Evolutionary conservation across 2,329 filamentous ascomycete species (phyloP).

Genomic region (Diaporthe australafricana): DNA sequence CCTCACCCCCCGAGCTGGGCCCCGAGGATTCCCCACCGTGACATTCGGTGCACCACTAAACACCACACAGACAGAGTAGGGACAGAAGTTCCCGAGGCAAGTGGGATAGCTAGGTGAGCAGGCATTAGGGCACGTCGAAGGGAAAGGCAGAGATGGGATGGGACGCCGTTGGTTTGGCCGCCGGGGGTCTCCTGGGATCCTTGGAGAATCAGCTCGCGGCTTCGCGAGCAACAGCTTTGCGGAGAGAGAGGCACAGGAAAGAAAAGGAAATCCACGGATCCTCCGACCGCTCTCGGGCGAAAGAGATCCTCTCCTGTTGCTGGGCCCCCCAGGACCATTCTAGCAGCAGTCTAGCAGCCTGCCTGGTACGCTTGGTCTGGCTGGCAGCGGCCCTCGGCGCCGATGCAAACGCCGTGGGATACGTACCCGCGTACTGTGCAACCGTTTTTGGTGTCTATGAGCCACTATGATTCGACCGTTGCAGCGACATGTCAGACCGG

Average conservation of each 20-base stretch:
- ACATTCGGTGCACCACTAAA: slow-evolving; percentile 4
- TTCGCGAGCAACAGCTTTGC: slow-evolving; percentile 3
- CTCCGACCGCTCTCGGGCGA: slow-evolving; percentile 1
- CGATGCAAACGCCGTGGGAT: slow-evolving; percentile 14
- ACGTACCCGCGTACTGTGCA: slow-evolving; percentile 3
- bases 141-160: background rate
- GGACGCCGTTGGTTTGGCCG: slow-evolving; percentile 10
- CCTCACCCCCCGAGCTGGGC: background rate
- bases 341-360: background rate
- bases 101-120: background rate
- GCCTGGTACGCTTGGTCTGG: too few relatives aligned
- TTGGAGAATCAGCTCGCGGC: background rate
- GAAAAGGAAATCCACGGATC: background rate
- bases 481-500: slow-evolving; percentile 25
- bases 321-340: background rate
- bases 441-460: slow-evolving; percentile 9
- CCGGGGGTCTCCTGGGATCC: slow-evolving; percentile 25
- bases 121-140: background rate
- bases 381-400: slow-evolving; percentile 8
- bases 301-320: background rate
- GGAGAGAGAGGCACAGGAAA: background rate
- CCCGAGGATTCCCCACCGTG: slow-evolving; percentile 17
- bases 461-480: slow-evolving; percentile 9
- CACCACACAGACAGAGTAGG: background rate
- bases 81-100: background rate